Percentiles rank a stretch among this genome's conserved stretches.
Evolutionary conservation across 805 yeast genomes (phyloP).

Genomic region (Blastobotrys chiropterorum): DNA sequence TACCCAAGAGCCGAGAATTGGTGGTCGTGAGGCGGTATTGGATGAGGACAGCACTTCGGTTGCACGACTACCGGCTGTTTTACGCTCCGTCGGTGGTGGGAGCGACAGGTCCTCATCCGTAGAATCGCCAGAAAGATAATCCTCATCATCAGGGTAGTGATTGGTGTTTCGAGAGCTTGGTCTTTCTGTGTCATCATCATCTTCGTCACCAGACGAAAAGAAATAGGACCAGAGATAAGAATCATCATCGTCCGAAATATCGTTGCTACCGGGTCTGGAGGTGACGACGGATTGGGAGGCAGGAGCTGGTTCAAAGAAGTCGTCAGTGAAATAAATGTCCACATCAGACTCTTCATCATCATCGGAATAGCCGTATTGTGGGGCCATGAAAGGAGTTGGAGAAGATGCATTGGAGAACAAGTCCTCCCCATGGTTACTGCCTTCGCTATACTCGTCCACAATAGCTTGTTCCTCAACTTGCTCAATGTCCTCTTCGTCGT

Average conservation of each 20-base stretch:
- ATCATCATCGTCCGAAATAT: constrained; percentile 45
- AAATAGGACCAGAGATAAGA: constrained; percentile 71
- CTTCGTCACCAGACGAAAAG: constrained; percentile 41
- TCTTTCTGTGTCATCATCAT: constrained; percentile 21
- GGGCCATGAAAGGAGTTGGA: constrained; percentile 9
- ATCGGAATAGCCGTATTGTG: constrained; percentile 23
- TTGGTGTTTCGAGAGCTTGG: not conserved
- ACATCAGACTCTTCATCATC: constrained; percentile 25
- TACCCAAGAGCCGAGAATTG: constrained; percentile 88
- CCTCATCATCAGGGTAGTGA: constrained; percentile 8
- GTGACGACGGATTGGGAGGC: not conserved
- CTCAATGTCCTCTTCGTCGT: constrained; percentile 35
- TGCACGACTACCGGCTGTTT: constrained; percentile 67
- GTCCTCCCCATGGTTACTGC: constrained; percentile 16
- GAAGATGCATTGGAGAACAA: constrained; percentile 14
- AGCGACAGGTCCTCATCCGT: constrained; percentile 88
- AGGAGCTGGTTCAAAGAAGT: constrained; percentile 22
- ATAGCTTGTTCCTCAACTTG: constrained; percentile 36
- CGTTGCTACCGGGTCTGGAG: not conserved
- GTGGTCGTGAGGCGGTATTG: constrained; percentile 81
- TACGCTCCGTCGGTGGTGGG: constrained; percentile 61
- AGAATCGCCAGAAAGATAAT: constrained; percentile 63
- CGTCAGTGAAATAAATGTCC: constrained; percentile 23
- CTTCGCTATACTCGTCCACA: constrained; percentile 22
- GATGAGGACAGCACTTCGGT: constrained; percentile 89